These are phyloP conservation scores for Penicillium sp. DNA, from an alignment of 2,329 filamentous ascomycete species.

Conservation along the genomic window DNA sequence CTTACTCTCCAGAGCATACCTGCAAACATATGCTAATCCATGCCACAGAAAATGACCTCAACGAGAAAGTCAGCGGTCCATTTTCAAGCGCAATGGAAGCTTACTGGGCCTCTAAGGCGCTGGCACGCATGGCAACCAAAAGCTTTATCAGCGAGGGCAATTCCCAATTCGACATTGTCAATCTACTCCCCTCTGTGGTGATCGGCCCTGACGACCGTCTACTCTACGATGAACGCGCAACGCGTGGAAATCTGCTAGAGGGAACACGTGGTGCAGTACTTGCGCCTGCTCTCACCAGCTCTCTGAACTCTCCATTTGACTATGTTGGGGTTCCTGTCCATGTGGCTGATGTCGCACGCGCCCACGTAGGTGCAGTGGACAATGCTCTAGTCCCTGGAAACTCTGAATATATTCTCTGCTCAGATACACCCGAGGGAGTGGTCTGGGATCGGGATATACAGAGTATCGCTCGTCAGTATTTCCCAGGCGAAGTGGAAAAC, in stretches of 20 bases:
- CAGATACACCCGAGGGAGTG: background rate
- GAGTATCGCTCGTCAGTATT: background rate
- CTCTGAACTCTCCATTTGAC: background rate
- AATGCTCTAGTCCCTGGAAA: background rate
- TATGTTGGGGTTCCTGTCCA: background rate
- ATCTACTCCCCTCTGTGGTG: background rate
- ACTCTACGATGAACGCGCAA: background rate
- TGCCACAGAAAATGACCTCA: background rate
- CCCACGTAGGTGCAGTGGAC: background rate
- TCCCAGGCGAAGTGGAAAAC: background rate
- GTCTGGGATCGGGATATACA: background rate
- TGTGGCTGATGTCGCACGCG: background rate
- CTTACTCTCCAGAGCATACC: background rate
- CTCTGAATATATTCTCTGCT: background rate
- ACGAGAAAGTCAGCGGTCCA: background rate
- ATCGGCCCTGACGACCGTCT: background rate
- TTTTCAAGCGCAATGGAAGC: conserved; percentile 26
- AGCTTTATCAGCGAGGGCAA: conserved; percentile 11
- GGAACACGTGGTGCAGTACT: background rate
- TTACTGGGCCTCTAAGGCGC: conserved; percentile 31
- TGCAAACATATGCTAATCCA: background rate
- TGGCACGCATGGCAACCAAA: conserved; percentile 25
- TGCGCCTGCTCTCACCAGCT: background rate
- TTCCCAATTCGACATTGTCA: background rate
- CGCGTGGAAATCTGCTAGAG: background rate